Base-by-base conservation (phyloP, 768 basidiomycete species). In the Cystofilobasidium ferigula region DNA sequence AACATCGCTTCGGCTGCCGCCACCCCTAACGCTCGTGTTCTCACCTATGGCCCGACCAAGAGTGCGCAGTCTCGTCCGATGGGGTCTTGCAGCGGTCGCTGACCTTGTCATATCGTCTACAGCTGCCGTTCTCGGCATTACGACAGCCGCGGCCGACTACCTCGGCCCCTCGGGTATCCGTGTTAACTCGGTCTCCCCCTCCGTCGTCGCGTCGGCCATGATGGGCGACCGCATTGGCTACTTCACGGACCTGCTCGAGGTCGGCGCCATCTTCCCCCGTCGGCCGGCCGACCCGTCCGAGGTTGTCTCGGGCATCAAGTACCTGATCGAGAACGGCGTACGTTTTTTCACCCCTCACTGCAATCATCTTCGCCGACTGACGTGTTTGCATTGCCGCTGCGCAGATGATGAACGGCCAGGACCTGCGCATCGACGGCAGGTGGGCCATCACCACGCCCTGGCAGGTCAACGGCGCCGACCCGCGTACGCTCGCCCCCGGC, bases 21-120 rank as follows among this genome's bases (percentile, higher is more conserved):
- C n/a, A n/a, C n/a, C n/a, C n/a, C 16, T n/a, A 48, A 73, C 57
- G 73, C 73, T 22, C 70, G 74, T 26, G 64, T 67, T 12, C 64
- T 74, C n/a, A 57, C 63, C 10, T 74, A 74, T 57, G 74, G 73
- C 20, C 74, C 74, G 8, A 72, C 72, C 22, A 74, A 74, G 67
- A n/a, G n/a, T n/a, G n/a, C n/a, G n/a, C n/a, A n/a, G n/a, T n/a
- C n/a, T n/a, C n/a, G n/a, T 42, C 40, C 40, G 10, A 42, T 42
- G 40, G 10, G 40, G 20, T 10, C 10, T 20, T 42, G 10, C 10
- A 42, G 20, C 40, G 10, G 40, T 10, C 40, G 40, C 40, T 10
- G 20, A 42, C 40, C 40, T 20, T 42, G 40, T 42, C 40, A 10
- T 42, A 20, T 20, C 10, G 40, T 42, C 40, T 20, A 42, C 9